Conservation (phyloP, 2,329 filamentous ascomycete genomes). For the Diaporthe helianthi region DNA sequence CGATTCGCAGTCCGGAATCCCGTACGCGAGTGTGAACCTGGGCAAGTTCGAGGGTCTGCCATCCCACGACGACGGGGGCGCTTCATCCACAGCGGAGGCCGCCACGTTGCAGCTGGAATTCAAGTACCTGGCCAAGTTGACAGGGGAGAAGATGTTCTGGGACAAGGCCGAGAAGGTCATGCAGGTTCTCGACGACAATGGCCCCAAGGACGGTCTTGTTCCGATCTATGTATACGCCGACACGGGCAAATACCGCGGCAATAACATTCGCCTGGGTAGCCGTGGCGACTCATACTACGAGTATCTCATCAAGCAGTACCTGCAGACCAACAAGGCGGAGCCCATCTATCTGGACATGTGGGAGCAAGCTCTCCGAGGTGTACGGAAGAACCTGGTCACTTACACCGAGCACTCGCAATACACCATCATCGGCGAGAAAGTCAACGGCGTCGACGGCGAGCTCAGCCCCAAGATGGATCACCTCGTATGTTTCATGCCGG, state of each 20-base stretch:
- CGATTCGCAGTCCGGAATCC: constrained; percentile 84
- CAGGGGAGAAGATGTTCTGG: constrained; percentile 93
- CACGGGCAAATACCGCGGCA: constrained; percentile 78
- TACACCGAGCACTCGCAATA: constrained; percentile 83
- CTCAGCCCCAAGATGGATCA: constrained; percentile 96
- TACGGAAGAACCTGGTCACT: constrained; percentile 90
- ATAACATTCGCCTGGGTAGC: constrained; percentile 90
- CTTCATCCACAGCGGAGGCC: constrained; percentile 92
- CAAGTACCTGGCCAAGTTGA: constrained; percentile 95
- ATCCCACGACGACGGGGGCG: constrained; percentile 84
- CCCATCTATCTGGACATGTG: constrained; percentile 90
- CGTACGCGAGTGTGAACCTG: constrained; percentile 89
- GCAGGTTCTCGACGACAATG: constrained; percentile 85
- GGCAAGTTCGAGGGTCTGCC: constrained; percentile 76
- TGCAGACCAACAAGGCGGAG: constrained; percentile 90
- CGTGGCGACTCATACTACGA: constrained; percentile 98
- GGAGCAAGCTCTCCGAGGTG: constrained; percentile 82
- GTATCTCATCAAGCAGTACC: constrained; percentile 97
- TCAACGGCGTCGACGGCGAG: constrained; percentile 69
- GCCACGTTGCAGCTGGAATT: constrained; percentile 94
- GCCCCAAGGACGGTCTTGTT: constrained; percentile 79
- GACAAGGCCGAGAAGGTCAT: constrained; percentile 90
- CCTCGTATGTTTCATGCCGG: constrained; percentile 95
- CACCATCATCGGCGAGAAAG: constrained; percentile 90
- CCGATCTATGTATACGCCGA: constrained; percentile 90